phyloP scores from a whole-genome alignment of 768 basidiomycete genomes.

The Hemileccinum rubropunctum region DNA sequence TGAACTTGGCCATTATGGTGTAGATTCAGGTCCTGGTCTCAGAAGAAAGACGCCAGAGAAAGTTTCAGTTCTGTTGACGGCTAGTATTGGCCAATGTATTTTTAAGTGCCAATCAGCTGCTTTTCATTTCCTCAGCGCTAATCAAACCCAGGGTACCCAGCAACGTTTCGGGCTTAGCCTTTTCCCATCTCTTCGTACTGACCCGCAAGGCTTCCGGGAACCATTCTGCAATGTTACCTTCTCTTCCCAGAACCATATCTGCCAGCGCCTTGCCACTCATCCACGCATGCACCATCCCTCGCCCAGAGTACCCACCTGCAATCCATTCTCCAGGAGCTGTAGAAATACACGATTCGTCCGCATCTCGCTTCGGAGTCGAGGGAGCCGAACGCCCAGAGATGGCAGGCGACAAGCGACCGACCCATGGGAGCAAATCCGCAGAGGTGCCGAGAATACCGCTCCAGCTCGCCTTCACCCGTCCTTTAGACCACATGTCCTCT shows the following conservation, averaged over 20 bases:
- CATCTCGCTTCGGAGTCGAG: background rate
- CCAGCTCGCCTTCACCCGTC: constrained; percentile 56
- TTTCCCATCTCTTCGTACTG: constrained; percentile 50
- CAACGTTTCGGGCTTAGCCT: constrained; percentile 47
- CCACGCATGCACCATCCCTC: constrained; percentile 76
- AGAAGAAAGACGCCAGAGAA: background rate
- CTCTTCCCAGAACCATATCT: constrained; percentile 51
- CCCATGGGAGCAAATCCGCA: constrained; percentile 63
- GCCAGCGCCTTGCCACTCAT: constrained; percentile 59
- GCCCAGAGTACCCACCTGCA: constrained; percentile 66
- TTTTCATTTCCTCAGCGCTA: background rate
- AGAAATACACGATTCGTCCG: constrained; percentile 1
- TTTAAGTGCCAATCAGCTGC: background rate
- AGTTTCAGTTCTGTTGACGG: background rate
- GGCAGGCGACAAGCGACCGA: constrained; percentile 55
- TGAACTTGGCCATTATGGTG: too few species aligned
- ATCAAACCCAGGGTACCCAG: constrained; percentile 13
- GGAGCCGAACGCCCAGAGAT: constrained; percentile 43
- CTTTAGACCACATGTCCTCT: constrained; percentile 34
- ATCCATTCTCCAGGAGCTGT: constrained; percentile 66
- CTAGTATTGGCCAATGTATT: background rate
- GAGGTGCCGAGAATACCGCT: constrained; percentile 65
- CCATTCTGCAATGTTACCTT: constrained; percentile 35
- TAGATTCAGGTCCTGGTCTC: too few species aligned
- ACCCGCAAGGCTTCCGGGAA: constrained; percentile 51